Conservation (phyloP, 306 rosid species). For the Styphnolobium japonicum region DNA sequence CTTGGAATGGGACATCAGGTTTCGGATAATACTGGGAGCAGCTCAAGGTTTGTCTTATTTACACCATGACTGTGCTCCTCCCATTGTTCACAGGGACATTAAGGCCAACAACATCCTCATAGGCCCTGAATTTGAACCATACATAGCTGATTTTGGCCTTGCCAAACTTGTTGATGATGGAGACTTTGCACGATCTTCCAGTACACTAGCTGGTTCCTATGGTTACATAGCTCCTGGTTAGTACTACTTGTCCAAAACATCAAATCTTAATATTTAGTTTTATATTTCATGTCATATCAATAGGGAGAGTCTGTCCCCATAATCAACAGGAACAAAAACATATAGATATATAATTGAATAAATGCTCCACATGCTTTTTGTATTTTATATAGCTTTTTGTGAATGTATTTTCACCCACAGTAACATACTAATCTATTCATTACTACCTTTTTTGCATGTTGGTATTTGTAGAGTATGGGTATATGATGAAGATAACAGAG, state of each 20-base stretch:
- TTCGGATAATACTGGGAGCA: conserved; percentile 68
- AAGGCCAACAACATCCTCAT: conserved; percentile 90
- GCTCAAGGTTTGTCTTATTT: conserved; percentile 92
- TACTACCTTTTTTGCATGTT: not conserved
- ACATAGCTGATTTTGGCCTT: conserved; percentile 88
- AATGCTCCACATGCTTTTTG: not conserved
- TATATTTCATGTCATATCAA: not conserved
- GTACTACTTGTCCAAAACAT: conserved; percentile 23
- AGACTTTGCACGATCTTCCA: conserved; percentile 70
- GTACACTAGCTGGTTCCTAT: conserved; percentile 85
- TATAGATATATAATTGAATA: not conserved
- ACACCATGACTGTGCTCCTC: conserved; percentile 91
- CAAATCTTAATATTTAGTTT: not conserved
- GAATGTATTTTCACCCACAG: not conserved
- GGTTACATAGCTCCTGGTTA: conserved; percentile 96
- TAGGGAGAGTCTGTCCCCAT: not conserved
- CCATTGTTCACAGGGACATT: conserved; percentile 88
- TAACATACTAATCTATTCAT: not conserved
- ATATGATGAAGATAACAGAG: conserved; percentile 88
- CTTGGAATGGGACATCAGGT: conserved; percentile 81
- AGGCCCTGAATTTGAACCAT: conserved; percentile 81
- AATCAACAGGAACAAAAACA: not conserved
- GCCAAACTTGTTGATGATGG: conserved; percentile 86
- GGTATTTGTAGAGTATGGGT: conserved; percentile 68
- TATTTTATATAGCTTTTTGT: not conserved